Base-by-base conservation (phyloP, 768 basidiomycete species). In the Serendipita sp. region DNA sequence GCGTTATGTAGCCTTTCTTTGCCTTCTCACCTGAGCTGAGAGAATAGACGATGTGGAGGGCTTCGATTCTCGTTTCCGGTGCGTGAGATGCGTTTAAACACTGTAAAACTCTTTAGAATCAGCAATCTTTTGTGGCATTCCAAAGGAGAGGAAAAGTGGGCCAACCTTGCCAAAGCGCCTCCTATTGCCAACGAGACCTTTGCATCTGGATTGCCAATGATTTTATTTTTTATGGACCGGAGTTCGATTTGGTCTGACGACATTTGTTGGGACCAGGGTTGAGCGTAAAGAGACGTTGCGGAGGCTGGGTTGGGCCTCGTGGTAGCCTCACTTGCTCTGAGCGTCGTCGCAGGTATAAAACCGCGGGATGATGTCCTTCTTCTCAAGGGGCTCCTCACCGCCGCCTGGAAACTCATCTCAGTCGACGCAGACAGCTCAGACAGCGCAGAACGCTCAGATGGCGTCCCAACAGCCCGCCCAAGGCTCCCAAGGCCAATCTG, bases 121-220 rank as follows among this genome's bases (percentile, higher is more conserved):
- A 41, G 38, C 38, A 69, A 76, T 24, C 24, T 24, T 24, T 24
- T 24, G 70, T 1, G 77, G 67, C 47, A 75, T 74, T 51, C 70
- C 70, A 34, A 69, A 68, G 0, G 75, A 72, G 24, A 76, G 74
- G 46, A 83, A 81, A 3, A 89, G 74, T 64, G 81, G 83, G 62
- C 81, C 79, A 34, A 89, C 82, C 16, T 88, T 78, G 18, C 88
- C 87, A 68, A 37, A n/a, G 16, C 3, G 8, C 41, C 38, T 41
- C 38, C 38, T 41, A 41, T 41, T 13, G 38, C 38, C 1, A 88
- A 74, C 13, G 78, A 72, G 1, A 77, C 70, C 71, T 91, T 91
- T 1, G 86, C 86, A 0, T 82, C 80, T 0, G 86, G 88, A 67
- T 89, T 91, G 1, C 89, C 89, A 45, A 90, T 89, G 58, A 89